Conservation (phyloP, 345 rosid genomes). For the Corchorus capsularis region DNA sequence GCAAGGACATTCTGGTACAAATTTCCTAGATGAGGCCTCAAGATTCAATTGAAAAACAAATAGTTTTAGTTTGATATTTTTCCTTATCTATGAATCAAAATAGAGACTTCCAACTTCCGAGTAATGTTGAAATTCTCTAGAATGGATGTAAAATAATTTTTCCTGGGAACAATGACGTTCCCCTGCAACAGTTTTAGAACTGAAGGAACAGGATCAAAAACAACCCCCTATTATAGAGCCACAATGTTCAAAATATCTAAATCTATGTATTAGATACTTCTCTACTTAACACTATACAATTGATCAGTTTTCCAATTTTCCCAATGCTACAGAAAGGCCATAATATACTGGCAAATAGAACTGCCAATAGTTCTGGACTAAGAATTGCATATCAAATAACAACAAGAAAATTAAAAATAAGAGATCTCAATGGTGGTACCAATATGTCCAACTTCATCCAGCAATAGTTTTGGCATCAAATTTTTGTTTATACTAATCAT, state of each 20-base stretch:
- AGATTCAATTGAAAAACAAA: background rate
- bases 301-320: background rate
- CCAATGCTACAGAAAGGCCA: background rate
- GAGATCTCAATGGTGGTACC: background rate
- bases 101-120: conserved; percentile 12
- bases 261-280: background rate
- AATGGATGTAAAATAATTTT: background rate
- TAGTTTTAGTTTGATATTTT: background rate
- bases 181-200: background rate
- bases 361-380: background rate
- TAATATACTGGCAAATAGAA: background rate
- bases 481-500: background rate
- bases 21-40: background rate
- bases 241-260: background rate
- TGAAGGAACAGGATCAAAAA: background rate
- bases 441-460: background rate
- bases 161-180: too few species aligned
- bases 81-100: background rate
- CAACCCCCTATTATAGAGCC: background rate
- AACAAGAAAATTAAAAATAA: background rate
- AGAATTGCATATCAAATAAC: background rate
- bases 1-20: background rate
- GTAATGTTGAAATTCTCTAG: conserved; percentile 11
- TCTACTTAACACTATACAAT: conserved; percentile 11
- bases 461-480: background rate